These are phyloP conservation scores for Diplodia scrobiculata DNA, from an alignment of 2,329 filamentous ascomycete genomes.

Conservation along the genomic window DNA sequence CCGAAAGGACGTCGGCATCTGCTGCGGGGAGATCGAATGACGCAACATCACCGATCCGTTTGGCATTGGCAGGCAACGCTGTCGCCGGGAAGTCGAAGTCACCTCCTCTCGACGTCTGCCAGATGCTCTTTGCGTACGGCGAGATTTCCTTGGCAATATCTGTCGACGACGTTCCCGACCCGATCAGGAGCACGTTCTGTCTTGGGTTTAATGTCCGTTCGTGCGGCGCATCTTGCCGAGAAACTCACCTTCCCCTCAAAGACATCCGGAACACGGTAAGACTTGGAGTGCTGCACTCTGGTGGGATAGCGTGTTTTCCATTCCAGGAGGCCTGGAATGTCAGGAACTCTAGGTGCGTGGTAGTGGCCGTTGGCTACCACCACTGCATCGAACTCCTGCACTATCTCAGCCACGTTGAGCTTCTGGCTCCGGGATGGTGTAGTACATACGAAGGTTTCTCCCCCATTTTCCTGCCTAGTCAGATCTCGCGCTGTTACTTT, in stretches of 20 bases:
- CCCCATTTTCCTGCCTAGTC: slow-evolving; percentile 27
- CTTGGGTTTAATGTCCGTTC: slow-evolving; percentile 28
- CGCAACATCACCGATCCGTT: slow-evolving; percentile 56
- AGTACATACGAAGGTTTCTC: slow-evolving; percentile 37
- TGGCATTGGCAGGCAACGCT: slow-evolving; percentile 57
- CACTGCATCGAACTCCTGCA: slow-evolving; percentile 53
- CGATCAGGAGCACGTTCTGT: slow-evolving; percentile 59
- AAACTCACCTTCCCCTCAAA: slow-evolving; percentile 58
- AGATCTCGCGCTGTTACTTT: slow-evolving; percentile 47
- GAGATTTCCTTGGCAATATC: slow-evolving; percentile 59
- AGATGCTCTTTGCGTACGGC: slow-evolving; percentile 49
- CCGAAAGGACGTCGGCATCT: not conserved
- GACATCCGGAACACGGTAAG: slow-evolving; percentile 50
- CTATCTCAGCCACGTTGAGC: not conserved
- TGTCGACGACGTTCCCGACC: slow-evolving; percentile 58
- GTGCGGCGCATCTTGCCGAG: slow-evolving; percentile 27
- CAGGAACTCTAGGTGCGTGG: slow-evolving; percentile 54
- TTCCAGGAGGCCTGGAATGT: slow-evolving; percentile 52
- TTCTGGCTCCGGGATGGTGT: not conserved
- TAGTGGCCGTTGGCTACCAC: slow-evolving; percentile 60
- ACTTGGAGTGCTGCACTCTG: slow-evolving; percentile 56
- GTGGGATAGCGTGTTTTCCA: slow-evolving; percentile 52
- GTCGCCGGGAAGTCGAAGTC: slow-evolving; percentile 59
- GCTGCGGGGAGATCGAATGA: slow-evolving; percentile 46
- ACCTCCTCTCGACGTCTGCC: slow-evolving; percentile 62